These are phyloP conservation scores for Gossypium thurberi DNA, from an alignment of 345 rosid species.

Conservation along the genomic window DNA sequence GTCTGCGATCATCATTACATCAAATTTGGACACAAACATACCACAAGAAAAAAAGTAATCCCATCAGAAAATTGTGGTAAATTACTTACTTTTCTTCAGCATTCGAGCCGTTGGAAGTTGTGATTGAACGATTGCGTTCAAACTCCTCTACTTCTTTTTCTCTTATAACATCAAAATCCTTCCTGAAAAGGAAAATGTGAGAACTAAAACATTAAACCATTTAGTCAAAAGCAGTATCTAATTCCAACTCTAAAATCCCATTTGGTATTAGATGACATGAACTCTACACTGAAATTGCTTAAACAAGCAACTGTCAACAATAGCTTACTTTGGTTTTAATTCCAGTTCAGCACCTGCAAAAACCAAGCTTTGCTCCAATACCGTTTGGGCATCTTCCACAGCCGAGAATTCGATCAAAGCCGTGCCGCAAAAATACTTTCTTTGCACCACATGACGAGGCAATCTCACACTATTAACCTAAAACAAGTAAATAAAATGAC, in stretches of 20 bases:
- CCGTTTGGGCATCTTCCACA: slow-evolving; percentile 59
- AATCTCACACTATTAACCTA: slow-evolving; percentile 89
- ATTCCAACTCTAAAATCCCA: background rate
- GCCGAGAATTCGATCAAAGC: slow-evolving; percentile 80
- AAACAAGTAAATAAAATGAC: background rate
- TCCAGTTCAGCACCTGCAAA: slow-evolving; percentile 65
- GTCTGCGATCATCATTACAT: slow-evolving; percentile 34
- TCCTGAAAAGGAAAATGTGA: slow-evolving; percentile 36
- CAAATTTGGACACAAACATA: slow-evolving; percentile 12
- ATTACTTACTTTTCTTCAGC: slow-evolving; percentile 35
- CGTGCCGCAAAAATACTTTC: slow-evolving; percentile 65
- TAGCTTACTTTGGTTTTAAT: slow-evolving; percentile 71
- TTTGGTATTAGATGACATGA: background rate
- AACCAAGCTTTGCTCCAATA: slow-evolving; percentile 48
- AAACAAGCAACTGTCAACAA: slow-evolving; percentile 8
- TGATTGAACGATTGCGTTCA: slow-evolving; percentile 27
- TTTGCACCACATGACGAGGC: slow-evolving; percentile 77
- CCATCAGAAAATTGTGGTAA: background rate
- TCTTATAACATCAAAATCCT: slow-evolving; percentile 74
- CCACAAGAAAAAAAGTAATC: background rate
- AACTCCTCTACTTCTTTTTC: slow-evolving; percentile 40
- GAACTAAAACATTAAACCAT: background rate
- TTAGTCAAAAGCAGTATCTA: background rate
- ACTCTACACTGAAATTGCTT: background rate
- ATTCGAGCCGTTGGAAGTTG: slow-evolving; percentile 30